Conservation (phyloP, 2,329 filamentous ascomycete genomes). For the Cladosporium sp. region DNA sequence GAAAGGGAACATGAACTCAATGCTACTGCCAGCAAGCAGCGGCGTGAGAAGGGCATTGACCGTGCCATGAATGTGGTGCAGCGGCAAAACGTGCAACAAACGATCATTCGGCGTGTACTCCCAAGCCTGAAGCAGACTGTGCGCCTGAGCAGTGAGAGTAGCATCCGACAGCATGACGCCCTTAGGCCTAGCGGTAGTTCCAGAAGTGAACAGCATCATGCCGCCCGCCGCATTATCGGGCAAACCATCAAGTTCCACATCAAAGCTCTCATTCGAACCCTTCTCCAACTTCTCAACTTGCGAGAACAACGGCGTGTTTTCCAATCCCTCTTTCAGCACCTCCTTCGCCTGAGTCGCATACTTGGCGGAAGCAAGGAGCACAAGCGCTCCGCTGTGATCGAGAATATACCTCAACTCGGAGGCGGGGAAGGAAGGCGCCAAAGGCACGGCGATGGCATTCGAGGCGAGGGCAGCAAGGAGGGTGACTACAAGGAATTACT, state of each 20-base stretch:
- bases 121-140: slow-evolving; percentile 81
- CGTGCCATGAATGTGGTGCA: slow-evolving; percentile 96
- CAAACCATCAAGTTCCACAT: slow-evolving; percentile 55
- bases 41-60: slow-evolving; percentile 90
- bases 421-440: slow-evolving; percentile 81
- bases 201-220: slow-evolving; percentile 98
- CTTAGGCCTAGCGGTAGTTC: slow-evolving; percentile 91
- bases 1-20: slow-evolving; percentile 95
- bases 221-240: slow-evolving; percentile 60
- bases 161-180: slow-evolving; percentile 80
- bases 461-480: slow-evolving; percentile 81
- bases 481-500: slow-evolving; percentile 59
- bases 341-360: slow-evolving; percentile 72
- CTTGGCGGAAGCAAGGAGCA: slow-evolving; percentile 76
- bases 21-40: slow-evolving; percentile 76
- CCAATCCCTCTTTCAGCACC: slow-evolving; percentile 63
- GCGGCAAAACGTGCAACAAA: slow-evolving; percentile 83
- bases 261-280: slow-evolving; percentile 29
- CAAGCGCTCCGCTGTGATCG: slow-evolving; percentile 75
- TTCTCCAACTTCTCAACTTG: slow-evolving; percentile 12
- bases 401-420: slow-evolving; percentile 88
- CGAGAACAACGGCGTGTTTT: slow-evolving; percentile 47
- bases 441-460: slow-evolving; percentile 83
- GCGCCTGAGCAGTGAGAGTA: slow-evolving; percentile 77
- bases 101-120: slow-evolving; percentile 73